These are phyloP conservation scores for Yamadazyma spencermartinsiae DNA, from an alignment of 1,139 yeast species.

Conservation along the genomic window DNA sequence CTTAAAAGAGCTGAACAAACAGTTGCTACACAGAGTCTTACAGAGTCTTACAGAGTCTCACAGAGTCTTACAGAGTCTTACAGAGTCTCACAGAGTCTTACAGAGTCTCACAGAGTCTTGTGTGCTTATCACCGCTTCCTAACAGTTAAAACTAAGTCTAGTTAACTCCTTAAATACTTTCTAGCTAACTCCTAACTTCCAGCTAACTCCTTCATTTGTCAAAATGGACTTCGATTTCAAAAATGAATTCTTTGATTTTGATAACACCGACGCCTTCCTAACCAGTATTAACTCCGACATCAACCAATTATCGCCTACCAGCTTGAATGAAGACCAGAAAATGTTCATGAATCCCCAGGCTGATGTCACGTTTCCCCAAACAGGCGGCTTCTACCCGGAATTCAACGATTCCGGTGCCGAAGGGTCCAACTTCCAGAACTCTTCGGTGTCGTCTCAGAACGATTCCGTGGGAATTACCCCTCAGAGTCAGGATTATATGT, in stretches of 20 bases:
- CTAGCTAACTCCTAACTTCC: too few relatives aligned
- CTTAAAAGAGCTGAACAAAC: too few relatives aligned
- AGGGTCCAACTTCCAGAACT: conserved; percentile 3
- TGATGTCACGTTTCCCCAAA: too few relatives aligned
- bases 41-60: too few relatives aligned
- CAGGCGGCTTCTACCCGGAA: neutral
- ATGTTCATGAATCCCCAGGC: neutral
- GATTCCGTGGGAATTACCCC: conserved; percentile 26
- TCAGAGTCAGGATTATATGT: conserved; percentile 25
- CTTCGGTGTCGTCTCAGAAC: conserved; percentile 10
- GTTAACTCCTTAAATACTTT: too few relatives aligned
- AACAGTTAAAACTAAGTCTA: too few relatives aligned
- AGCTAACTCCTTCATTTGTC: too few relatives aligned
- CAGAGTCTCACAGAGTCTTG: too few relatives aligned
- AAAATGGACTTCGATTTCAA: conserved; percentile 12
- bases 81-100: too few relatives aligned
- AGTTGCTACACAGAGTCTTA: too few relatives aligned
- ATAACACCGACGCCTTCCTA: conserved; percentile 36
- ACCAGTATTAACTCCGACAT: conserved; percentile 21
- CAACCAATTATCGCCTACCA: conserved; percentile 9
- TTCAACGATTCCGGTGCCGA: conserved; percentile 4
- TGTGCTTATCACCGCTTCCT: too few relatives aligned
- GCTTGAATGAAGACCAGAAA: conserved; percentile 10
- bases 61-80: too few relatives aligned
- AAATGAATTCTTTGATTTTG: conserved; percentile 30